Evolutionary conservation across 1,284 basidiomycete genomes (phyloP), one percentile per base, ranked within the genome.

Genomic region (Heterobasidion irregulare): DNA sequence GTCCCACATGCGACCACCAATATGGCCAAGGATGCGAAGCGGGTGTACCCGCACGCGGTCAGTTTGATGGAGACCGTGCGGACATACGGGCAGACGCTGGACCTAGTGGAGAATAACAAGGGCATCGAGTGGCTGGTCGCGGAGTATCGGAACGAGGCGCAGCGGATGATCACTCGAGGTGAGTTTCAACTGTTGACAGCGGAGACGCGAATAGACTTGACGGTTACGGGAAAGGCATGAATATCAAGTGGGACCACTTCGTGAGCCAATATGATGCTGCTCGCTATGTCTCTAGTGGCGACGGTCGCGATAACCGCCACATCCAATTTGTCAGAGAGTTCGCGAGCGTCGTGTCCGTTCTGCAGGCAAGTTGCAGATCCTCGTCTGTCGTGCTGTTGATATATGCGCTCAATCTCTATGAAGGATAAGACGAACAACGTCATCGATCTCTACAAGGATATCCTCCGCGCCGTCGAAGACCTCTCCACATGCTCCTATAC

Each of bases 61-160:
- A 95, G 92, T 66, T 73, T 99, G 69, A 98, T 98, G 94, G 95
- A 99, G 76, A 96, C 94, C 0, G 93, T 98, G 12, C 77, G 95
- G 64, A 98, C 94, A 19, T 98, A 98, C 71, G 91, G 91, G 15
- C 96, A 98, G 75, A 97, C 93, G 0, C 73, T 95, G 65, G 91
- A 92, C 63, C 73, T 97, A 62, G 86, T 98, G 61, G 89, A 95
- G 66, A 79, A 80, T 48, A 93, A 96, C 66, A 89, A 88, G 63
- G 92, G 88, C 3, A 94, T 98, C 63, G 89, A 94, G 65, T 92
- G 92, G 79, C 78, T 99, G 19, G 87, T 97, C 1, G 94, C 94
- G 9, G 92, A 94, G 71, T 94, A 94, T 68, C 80, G 93, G 62
- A 92, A 92, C 65, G 89, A 94, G 59, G 84, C 87, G 0, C 94